These are phyloP conservation scores for Sugiyamaella qingdaonensis DNA, from an alignment of 805 yeast genomes.

Conservation along the genomic window DNA sequence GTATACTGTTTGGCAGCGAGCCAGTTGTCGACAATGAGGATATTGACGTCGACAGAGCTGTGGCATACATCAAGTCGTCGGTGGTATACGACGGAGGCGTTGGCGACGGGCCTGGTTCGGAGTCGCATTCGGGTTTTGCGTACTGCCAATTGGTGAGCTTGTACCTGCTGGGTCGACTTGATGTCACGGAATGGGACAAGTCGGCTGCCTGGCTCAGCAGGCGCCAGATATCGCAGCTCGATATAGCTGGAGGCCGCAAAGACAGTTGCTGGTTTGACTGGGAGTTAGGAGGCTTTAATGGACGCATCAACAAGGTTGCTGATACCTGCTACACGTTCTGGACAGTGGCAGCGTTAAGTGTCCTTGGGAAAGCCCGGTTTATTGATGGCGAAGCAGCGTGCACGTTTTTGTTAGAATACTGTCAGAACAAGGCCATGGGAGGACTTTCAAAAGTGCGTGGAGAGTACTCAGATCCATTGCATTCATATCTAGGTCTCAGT, in stretches of 20 bases:
- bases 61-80: constrained; percentile 37
- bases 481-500: constrained; percentile 53
- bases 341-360: constrained; percentile 56
- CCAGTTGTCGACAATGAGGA: constrained; percentile 39
- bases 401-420: constrained; percentile 45
- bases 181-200: constrained; percentile 13
- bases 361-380: constrained; percentile 37
- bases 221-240: constrained; percentile 48
- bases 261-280: constrained; percentile 7
- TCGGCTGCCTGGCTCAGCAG: constrained; percentile 39
- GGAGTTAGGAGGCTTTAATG: constrained; percentile 70
- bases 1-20: constrained; percentile 42
- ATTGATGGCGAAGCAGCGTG: constrained; percentile 37
- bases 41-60: constrained; percentile 42
- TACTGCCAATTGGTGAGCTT: constrained; percentile 76
- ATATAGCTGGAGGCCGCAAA: neutral
- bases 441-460: constrained; percentile 71
- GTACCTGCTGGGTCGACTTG: constrained; percentile 36
- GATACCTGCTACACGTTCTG: constrained; percentile 91
- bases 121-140: constrained; percentile 83
- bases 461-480: constrained; percentile 57
- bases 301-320: constrained; percentile 75
- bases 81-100: constrained; percentile 65
- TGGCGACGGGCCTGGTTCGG: constrained; percentile 49
- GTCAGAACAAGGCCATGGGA: constrained; percentile 64